Conservation (phyloP, 2,329 filamentous ascomycete species). For the Clonostachys chloroleuca region DNA sequence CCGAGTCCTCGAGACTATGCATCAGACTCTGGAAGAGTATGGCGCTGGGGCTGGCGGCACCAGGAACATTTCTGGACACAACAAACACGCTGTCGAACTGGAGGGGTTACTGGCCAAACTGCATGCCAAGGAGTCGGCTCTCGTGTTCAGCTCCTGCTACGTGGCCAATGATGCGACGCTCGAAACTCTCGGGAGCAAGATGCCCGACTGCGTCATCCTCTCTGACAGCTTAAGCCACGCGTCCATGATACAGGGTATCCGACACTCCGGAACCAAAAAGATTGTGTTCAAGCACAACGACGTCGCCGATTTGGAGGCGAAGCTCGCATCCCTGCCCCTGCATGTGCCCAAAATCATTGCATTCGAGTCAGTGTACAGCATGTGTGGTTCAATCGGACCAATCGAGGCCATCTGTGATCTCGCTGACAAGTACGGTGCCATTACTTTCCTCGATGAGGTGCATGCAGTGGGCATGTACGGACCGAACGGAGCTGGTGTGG, state of each 20-base stretch:
- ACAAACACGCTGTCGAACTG: conserved; percentile 83
- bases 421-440: conserved; percentile 93
- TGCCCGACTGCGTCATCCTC: conserved; percentile 93
- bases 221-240: conserved; percentile 97
- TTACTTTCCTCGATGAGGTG: conserved; percentile 97
- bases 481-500: conserved; percentile 89
- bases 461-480: conserved; percentile 99
- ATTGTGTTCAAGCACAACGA: conserved; percentile 99
- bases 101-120: conserved; percentile 81
- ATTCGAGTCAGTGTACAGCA: conserved; percentile 98
- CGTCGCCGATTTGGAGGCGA: conserved; percentile 84
- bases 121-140: conserved; percentile 84
- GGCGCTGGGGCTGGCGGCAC: conserved; percentile 94
- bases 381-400: conserved; percentile 96
- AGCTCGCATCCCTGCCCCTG: conserved; percentile 80
- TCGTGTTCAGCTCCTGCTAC: conserved; percentile 97
- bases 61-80: conserved; percentile 96
- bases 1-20: conserved; percentile 84
- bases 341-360: conserved; percentile 95
- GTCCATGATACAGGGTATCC: conserved; percentile 98
- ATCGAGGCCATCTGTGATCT: conserved; percentile 95
- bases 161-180: conserved; percentile 97
- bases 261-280: conserved; percentile 95
- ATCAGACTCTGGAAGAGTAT: conserved; percentile 90
- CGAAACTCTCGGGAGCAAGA: conserved; percentile 91